Conservation (phyloP, 2,329 filamentous ascomycete genomes). For the Gyromitra esculenta region DNA sequence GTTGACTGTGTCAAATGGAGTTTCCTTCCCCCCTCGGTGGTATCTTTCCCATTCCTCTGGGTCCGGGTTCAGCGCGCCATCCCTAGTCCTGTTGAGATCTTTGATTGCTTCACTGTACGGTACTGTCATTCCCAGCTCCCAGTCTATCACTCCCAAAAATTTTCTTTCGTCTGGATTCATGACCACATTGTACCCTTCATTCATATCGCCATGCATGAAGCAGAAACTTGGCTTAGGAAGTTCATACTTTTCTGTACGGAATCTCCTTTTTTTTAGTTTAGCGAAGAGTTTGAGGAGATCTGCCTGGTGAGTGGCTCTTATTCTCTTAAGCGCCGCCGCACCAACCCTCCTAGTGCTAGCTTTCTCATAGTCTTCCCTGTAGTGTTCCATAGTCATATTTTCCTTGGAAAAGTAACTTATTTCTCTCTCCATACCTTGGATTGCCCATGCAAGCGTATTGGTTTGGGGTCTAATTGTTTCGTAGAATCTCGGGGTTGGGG, state of each 20-base stretch:
- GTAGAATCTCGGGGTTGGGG: neutral
- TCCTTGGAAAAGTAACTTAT: no score
- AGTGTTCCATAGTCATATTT: no score
- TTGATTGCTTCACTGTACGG: constrained; percentile 12
- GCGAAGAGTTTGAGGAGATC: neutral
- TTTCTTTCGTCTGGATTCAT: neutral
- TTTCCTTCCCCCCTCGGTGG: neutral
- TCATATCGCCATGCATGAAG: constrained; percentile 14
- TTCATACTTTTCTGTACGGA: neutral
- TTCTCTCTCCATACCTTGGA: no score
- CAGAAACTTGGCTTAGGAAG: neutral
- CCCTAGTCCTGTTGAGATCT: neutral
- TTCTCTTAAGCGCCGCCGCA: no score
- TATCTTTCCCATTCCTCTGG: neutral
- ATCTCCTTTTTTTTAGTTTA: neutral
- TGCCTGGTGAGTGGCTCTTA: neutral
- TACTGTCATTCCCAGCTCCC: constrained; percentile 8
- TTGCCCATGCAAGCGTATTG: no score
- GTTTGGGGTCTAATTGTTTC: no score
- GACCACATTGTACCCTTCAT: neutral
- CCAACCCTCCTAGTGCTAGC: no score
- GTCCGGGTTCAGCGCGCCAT: neutral
- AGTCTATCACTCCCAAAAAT: constrained; percentile 9
- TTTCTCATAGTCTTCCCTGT: no score
- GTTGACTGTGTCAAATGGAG: neutral